Conservation (phyloP, 176 grass and related monocot genomes). For the Avena insularis region DNA sequence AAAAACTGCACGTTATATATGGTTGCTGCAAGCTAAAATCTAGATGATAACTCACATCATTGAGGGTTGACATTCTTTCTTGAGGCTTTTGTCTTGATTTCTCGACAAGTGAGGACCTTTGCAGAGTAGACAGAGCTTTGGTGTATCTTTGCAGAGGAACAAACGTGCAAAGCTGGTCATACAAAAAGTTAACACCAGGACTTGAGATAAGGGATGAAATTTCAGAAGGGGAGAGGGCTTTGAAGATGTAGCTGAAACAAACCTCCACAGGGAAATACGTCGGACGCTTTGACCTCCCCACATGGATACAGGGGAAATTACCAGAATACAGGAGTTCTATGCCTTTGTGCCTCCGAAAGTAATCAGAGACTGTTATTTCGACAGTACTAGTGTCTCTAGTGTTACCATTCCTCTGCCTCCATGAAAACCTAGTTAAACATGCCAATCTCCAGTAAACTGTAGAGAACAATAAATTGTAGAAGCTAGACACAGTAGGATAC, state of each 20-base stretch:
- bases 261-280: conserved; percentile 87
- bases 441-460: conserved; percentile 15
- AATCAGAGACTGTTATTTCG: conserved; percentile 75
- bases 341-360: conserved; percentile 61
- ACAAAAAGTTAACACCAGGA: conserved; percentile 32
- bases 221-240: not conserved
- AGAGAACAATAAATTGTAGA: not conserved
- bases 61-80: conserved; percentile 65
- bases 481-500: not conserved
- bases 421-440: conserved; percentile 54
- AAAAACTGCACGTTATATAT: not conserved
- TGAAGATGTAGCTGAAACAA: not conserved
- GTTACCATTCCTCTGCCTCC: conserved; percentile 51
- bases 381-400: conserved; percentile 42
- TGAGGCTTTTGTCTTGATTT: conserved; percentile 90
- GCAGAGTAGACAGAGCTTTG: conserved; percentile 73
- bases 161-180: conserved; percentile 66
- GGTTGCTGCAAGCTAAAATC: conserved; percentile 18
- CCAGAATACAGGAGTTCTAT: conserved; percentile 72
- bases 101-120: conserved; percentile 76
- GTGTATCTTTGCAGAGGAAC: conserved; percentile 89
- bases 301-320: conserved; percentile 79
- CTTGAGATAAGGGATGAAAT: not conserved
- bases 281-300: conserved; percentile 75
- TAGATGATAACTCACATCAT: conserved; percentile 54